Evolutionary conservation across 2,329 filamentous ascomycete species (phyloP), one percentile per base, ranked within the genome.

Genomic region (Emergomyces africanus): DNA sequence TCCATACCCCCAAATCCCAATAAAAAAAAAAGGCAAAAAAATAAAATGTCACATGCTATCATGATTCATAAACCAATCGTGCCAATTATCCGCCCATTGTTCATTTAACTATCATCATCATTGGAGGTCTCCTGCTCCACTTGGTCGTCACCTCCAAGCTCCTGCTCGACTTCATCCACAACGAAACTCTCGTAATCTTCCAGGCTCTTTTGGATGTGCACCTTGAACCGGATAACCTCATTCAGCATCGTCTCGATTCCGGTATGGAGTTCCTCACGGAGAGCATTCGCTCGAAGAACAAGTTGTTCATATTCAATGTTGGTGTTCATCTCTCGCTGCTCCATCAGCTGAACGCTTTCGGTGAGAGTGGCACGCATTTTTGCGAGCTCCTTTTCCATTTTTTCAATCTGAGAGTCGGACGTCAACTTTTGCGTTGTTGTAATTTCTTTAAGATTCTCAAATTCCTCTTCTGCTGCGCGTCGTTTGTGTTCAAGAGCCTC

Each of bases 171-270:
- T 75, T 97, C 92, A 64, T 95, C 89, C 1, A 89, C 86, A 6
- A 96, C 90, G 70, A 96, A 96, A 59, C 86, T 85, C 75, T 99
- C 94, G 72, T 96, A 97, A 68, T 94, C 89, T 70, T 96, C 92
- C 58, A 99, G 78, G 61, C 85, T 87, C 76, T 90, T 91, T 73
- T 99, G 94, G 57, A 99, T 81, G 69, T 97, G 91, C 64, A 99
- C 89, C 77, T 99, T 99, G 83, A 99, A 97, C 69, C 95, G 91
- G 77, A 97, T 95, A 62, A 96, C 88, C 70, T 97, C 91, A 75
- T 96, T 95, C 61, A 99, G 78, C 83, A 97, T 95, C 67, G 86
- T 87, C 76, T 96, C 94, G 67, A 96, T 89, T 72, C 96, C 91
- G 0, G 90, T 96, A 72, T 99, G 94, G n/a, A 99, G 80, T 71